Evolutionary conservation across 305 asterid species (phyloP), one percentile per base, ranked within the genome.

Genomic region (Caryopteris hybrid): DNA sequence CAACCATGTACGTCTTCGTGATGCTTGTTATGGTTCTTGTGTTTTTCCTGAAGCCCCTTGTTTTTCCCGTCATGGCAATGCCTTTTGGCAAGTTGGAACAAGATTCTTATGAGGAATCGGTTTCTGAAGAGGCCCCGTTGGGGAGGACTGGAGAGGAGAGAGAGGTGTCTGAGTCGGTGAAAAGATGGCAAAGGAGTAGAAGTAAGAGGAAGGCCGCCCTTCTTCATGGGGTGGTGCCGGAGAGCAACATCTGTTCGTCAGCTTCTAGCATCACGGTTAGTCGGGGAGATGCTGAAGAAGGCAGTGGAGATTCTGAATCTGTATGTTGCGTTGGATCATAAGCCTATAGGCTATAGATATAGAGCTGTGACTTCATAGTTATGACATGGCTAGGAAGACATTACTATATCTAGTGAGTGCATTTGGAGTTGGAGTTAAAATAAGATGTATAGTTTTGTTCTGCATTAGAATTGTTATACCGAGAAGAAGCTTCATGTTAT

Each of bases 281-380:
- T 27, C 61, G 76, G 31, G 87, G 74, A 78, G 27, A 63, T 57
- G 14, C 54, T 64, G 79, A 67, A 41, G 86, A 80, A 70, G 89
- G 74, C 20, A 48, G 76, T 21, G 91, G 76, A 18, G 91, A 86
- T 64, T 86, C 89, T 0, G 96, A 80, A 42, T 84, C 93, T 42
- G 86, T 85, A 1, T 76, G 69, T 54, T 73, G 41, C 27, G 17
- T 45, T 18, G 79, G 76, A 27, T 21, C 22, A 0, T n/a, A n/a
- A n/a, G n/a, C n/a, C n/a, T n/a, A n/a, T n/a, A n/a, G n/a, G n/a
- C n/a, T n/a, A n/a, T n/a, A n/a, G n/a, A n/a, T n/a, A n/a, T n/a
- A n/a, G n/a, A n/a, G n/a, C n/a, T n/a, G n/a, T n/a, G n/a, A n/a
- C n/a, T n/a, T n/a, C n/a, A n/a, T n/a, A n/a, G n/a, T n/a, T n/a